These are phyloP conservation scores for Favolaschia claudopus DNA, from an alignment of 768 basidiomycete species.

Conservation along the genomic window DNA sequence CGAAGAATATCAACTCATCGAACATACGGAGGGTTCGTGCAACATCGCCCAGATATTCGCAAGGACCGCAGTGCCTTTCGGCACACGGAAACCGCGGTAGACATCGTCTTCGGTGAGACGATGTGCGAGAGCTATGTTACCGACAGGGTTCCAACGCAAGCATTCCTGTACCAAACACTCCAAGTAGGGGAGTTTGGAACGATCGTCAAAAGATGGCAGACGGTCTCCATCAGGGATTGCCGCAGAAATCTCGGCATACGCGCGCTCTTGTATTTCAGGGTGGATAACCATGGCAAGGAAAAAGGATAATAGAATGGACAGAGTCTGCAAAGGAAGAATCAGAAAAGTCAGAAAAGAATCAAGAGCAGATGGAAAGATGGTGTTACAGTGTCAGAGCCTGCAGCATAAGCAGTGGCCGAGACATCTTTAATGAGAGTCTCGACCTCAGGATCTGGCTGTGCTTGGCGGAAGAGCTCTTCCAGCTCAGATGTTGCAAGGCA, in stretches of 20 bases:
- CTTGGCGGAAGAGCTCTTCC: slow-evolving; percentile 7
- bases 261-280: slow-evolving; percentile 42
- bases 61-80: slow-evolving; percentile 36
- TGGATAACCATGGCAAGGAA: slow-evolving; percentile 43
- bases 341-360: neutral
- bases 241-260: slow-evolving; percentile 38
- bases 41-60: slow-evolving; percentile 51
- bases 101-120: slow-evolving; percentile 45
- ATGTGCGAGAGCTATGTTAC: slow-evolving; percentile 6
- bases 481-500: slow-evolving; percentile 23
- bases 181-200: slow-evolving; percentile 46
- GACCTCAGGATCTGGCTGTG: slow-evolving; percentile 9
- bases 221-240: slow-evolving; percentile 29
- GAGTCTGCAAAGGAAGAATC: slow-evolving; percentile 28
- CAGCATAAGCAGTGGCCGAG: slow-evolving; percentile 39
- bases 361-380: slow-evolving; percentile 5
- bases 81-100: slow-evolving; percentile 51
- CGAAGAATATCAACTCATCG: too few species aligned
- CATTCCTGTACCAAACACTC: slow-evolving; percentile 48
- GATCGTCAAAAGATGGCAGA: slow-evolving; percentile 23
- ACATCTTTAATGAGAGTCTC: slow-evolving; percentile 31
- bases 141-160: slow-evolving; percentile 34
- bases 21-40: slow-evolving; percentile 47
- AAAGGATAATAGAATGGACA: slow-evolving; percentile 42
- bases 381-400: slow-evolving; percentile 52